These are phyloP conservation scores for Allantophomopsis cytisporea DNA, from an alignment of 2,329 filamentous ascomycete species.

Conservation along the genomic window DNA sequence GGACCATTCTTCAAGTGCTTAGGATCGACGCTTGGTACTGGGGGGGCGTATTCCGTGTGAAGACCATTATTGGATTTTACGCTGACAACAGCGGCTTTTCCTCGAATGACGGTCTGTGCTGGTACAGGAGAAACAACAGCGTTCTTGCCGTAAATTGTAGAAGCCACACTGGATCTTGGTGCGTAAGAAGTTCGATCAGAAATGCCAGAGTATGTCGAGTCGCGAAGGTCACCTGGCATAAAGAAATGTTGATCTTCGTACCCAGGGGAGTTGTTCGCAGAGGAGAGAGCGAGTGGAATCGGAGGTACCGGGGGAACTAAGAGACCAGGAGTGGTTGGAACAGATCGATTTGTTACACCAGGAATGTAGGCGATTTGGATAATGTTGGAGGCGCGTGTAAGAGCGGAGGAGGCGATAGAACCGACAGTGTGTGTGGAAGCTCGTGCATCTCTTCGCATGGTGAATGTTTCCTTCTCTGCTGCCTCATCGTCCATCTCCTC, in stretches of 20 bases:
- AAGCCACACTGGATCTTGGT: slow-evolving; percentile 62
- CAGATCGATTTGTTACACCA: slow-evolving; percentile 85
- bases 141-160: slow-evolving; percentile 87
- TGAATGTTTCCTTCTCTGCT: slow-evolving; percentile 35
- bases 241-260: slow-evolving; percentile 83
- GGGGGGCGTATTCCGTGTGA: slow-evolving; percentile 44
- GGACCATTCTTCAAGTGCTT: slow-evolving; percentile 35
- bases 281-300: slow-evolving; percentile 57
- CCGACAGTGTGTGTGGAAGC: slow-evolving; percentile 75
- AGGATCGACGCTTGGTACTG: slow-evolving; percentile 59
- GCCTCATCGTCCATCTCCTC: slow-evolving; percentile 33
- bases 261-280: slow-evolving; percentile 38
- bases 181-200: slow-evolving; percentile 49
- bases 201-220: slow-evolving; percentile 77
- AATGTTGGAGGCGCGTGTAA: slow-evolving; percentile 94
- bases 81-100: slow-evolving; percentile 85
- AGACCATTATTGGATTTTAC: slow-evolving; percentile 55
- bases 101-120: slow-evolving; percentile 75
- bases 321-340: slow-evolving; percentile 66
- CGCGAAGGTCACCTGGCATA: slow-evolving; percentile 76
- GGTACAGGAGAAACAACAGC: slow-evolving; percentile 67
- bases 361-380: slow-evolving; percentile 99
- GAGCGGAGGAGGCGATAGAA: slow-evolving; percentile 88
- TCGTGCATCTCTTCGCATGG: slow-evolving; percentile 42
- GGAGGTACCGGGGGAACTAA: slow-evolving; percentile 89